Evolutionary conservation across 2,329 filamentous ascomycete genomes (phyloP), one percentile per base, ranked within the genome.

Genomic region (Pestalotiopsis sp.): DNA sequence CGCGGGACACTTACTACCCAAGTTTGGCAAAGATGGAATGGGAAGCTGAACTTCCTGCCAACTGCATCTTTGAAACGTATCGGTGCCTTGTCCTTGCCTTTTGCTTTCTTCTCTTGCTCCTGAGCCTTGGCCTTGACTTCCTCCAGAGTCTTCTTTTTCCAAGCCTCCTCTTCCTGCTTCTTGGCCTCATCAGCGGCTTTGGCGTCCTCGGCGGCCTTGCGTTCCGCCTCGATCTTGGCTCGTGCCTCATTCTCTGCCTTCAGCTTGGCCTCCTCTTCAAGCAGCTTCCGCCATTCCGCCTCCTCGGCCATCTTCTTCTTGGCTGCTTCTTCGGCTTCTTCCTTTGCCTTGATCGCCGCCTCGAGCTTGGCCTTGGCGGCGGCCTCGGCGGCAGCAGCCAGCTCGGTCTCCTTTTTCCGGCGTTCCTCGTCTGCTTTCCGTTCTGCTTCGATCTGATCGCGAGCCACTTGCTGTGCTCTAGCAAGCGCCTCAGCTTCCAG

Each of bases 41-140:
- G 95, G 76, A 98, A 97, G 80, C 90, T 96, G 79, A 97, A 98
- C 79, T 97, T 97, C 72, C 95, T 88, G 39, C 93, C 93, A 17
- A 98, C 90, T 0, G 94, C 94, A 78, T 98, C 95, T 81, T 97
- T 97, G 83, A 97, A 97, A 73, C 91, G 91, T 78, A 97, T 93
- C 2, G 93, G 93, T 58, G 90, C 85, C 79, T 93, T 92, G 55
- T 91, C 87, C 70, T 86, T 86, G 70, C 86, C 86, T 62, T 85
- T 81, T 11, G 80, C 80, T 72, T 84, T 84, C 71, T 80, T 81
- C 14, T 75, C 76, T 1, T 79, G 82, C 70, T 85, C 83, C 52
- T 83, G 79, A 9, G 81, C 79, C 74, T 84, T 84, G 39, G 75
- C 73, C 74, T 85, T 84, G 20, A 82, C 81, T 65, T 85, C 84